Evolutionary conservation across 2,329 filamentous ascomycete genomes (phyloP).

Genomic region (Pseudogymnoascus sp.): DNA sequence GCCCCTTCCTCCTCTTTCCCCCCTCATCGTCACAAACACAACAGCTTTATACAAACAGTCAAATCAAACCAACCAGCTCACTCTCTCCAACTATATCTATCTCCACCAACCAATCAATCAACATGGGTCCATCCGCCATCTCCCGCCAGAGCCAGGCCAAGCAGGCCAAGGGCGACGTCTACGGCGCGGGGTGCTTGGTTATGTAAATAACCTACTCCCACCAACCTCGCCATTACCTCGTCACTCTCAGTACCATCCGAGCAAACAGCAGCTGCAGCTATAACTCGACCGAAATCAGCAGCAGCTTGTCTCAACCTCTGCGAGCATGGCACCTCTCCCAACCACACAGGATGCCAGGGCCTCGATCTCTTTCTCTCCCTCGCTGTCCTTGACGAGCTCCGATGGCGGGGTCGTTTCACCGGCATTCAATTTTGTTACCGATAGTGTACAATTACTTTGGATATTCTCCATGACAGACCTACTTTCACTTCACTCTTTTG

Average conservation of each 20-base stretch:
- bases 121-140: neutral
- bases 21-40: neutral
- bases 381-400: neutral
- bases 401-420: neutral
- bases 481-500: neutral
- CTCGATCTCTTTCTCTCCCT: neutral
- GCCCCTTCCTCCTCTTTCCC: neutral
- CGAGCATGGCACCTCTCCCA: neutral
- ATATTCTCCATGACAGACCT: neutral
- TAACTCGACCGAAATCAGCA: neutral
- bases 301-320: neutral
- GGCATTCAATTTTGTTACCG: neutral
- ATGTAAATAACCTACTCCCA: neutral
- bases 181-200: neutral
- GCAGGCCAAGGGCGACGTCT: neutral
- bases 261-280: neutral
- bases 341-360: neutral
- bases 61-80: neutral
- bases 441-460: neutral
- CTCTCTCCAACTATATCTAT: neutral
- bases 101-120: neutral
- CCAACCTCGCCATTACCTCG: neutral
- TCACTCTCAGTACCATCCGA: neutral
- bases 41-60: neutral
- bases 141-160: neutral